Evolutionary conservation across 306 rosid species (phyloP).

Genomic region (Cicer cuneatum): DNA sequence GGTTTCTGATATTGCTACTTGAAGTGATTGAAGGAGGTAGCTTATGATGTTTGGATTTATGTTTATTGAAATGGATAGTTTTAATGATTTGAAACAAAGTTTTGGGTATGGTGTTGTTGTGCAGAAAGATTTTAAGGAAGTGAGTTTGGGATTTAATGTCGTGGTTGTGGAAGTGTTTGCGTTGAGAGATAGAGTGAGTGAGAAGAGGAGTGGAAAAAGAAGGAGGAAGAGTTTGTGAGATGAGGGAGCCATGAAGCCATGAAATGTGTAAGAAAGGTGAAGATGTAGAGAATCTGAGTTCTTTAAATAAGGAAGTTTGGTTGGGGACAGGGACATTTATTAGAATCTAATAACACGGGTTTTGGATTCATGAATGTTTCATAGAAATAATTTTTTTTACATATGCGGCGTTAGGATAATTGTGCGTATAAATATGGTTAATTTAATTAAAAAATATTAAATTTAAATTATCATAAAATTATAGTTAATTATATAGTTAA

Average conservation of each 20-base stretch:
- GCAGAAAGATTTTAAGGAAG: slow-evolving; percentile 66
- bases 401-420: no score
- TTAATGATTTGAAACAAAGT: slow-evolving; percentile 65
- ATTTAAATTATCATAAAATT: no score
- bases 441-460: no score
- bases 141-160: slow-evolving; percentile 44
- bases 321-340: slow-evolving; percentile 30
- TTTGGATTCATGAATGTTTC: not conserved
- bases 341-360: slow-evolving; percentile 27
- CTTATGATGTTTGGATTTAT: slow-evolving; percentile 69
- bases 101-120: slow-evolving; percentile 69
- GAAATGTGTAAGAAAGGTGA: slow-evolving; percentile 18
- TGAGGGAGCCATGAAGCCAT: slow-evolving; percentile 77
- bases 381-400: no score
- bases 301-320: slow-evolving; percentile 34
- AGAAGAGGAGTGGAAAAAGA: slow-evolving; percentile 45
- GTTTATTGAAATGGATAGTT: slow-evolving; percentile 72
- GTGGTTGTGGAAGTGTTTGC: slow-evolving; percentile 48
- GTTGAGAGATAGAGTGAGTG: slow-evolving; percentile 23
- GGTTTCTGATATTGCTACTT: slow-evolving; percentile 68
- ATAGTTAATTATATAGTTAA: no score
- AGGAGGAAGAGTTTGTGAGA: slow-evolving; percentile 45
- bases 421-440: no score
- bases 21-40: slow-evolving; percentile 70
- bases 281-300: not conserved